Base-by-base conservation (phyloP, 2,329 filamentous ascomycete species). In the Claviceps maximensis region DNA sequence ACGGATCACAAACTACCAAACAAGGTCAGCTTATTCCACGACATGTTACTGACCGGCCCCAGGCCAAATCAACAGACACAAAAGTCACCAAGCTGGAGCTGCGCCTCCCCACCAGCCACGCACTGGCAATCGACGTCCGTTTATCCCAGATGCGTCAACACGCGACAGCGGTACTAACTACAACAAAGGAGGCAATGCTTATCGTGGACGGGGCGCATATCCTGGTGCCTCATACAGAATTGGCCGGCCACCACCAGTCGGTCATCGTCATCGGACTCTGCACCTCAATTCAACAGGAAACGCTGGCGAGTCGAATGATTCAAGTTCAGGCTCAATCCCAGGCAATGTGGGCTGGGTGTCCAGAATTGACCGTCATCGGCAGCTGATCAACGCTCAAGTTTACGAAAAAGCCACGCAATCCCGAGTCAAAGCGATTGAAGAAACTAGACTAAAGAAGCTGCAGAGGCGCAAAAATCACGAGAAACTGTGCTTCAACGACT, bases 61-160 rank as follows among this genome's bases (percentile, higher is more conserved):
- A 89, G 86, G 85, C 59, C 84, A 87, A 68, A 91, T 93, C 64
- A 89, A 89, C 65, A 80, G 83, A 51, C 83, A 87, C 71, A 89
- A 87, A 67, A 86, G 79, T 57, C 78, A 83, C 57, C 75, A 79
- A 58, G 65, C 72, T 36, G 72, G 71, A 42, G 54, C 68, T 31
- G 50, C 60, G n/a, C 52, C 60, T 47, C 57, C 51, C 27, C 62
- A 61, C 27, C 62, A 61, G 38, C 62, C 64, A 36, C 60, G 62
- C 13, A 57, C 59, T 53, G 58, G 66, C 29, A 62, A 68, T 56
- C 65, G 68, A 47, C 63, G 71, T 74, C 64, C 48, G 70, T 66
- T 51, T 33, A 31, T 51, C 42, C 33, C 40, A 29, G 9, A 46
- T 29, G 6, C 38, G 38, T 12, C 25, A 23, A 10, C 13, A 21